Evolutionary conservation across 305 asterid genomes (phyloP).

Genomic region (Solanum chacoense): DNA sequence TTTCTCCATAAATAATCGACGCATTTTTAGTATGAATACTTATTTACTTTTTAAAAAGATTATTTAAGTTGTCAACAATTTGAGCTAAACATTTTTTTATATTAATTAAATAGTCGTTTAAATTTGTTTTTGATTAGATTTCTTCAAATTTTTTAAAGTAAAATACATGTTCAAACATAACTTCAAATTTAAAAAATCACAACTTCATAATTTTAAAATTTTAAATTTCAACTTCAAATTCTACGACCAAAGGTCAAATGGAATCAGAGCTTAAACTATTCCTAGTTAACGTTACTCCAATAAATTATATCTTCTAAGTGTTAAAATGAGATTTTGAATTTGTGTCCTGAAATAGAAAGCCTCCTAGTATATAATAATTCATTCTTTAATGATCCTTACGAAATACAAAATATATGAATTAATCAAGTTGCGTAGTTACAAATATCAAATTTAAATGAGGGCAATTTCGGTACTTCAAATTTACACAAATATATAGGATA

Average conservation of each 20-base stretch:
- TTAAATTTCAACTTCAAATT: background rate
- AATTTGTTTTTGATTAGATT: background rate
- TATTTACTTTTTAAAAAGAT: background rate
- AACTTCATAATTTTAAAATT: background rate
- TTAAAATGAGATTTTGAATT: too few species aligned
- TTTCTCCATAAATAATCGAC: background rate
- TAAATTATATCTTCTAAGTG: too few species aligned
- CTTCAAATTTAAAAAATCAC: background rate
- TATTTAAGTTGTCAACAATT: background rate
- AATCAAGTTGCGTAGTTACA: too few species aligned
- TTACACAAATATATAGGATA: background rate
- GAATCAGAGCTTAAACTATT: too few species aligned
- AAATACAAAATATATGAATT: too few species aligned
- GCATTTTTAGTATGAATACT: background rate
- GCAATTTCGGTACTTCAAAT: background rate
- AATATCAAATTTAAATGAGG: background rate
- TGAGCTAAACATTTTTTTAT: background rate
- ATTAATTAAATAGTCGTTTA: background rate
- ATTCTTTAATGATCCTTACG: background rate
- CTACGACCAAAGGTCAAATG: background rate
- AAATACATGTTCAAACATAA: background rate
- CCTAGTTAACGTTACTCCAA: too few species aligned
- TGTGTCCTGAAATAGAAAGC: too few species aligned
- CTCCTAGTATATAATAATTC: background rate
- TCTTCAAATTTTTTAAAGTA: background rate